phyloP scores from a whole-genome alignment of 148 eudicot species.

The Rhododendron henanense region DNA sequence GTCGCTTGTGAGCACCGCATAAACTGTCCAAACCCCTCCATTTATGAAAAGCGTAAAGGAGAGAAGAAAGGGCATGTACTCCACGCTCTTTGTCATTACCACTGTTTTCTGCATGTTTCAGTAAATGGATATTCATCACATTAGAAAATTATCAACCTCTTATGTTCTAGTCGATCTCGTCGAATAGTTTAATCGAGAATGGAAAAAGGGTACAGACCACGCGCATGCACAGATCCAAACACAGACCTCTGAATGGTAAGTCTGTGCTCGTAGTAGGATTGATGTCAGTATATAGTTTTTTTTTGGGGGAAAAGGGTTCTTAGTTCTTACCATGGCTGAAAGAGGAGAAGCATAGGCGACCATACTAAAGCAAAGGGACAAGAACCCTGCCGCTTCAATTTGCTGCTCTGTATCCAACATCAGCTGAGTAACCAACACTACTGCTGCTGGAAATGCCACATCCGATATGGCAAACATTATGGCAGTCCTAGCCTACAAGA shows the following conservation, averaged over 20 bases:
- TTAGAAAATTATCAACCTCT: neutral
- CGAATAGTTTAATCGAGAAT: neutral
- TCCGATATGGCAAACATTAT: neutral
- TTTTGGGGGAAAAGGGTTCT: neutral
- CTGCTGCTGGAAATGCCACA: neutral
- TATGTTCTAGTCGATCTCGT: neutral
- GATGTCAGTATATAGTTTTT: neutral
- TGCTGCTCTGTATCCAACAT: neutral
- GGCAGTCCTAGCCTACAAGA: neutral
- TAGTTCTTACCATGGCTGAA: neutral
- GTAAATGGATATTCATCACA: neutral
- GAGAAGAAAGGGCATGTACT: conserved; percentile 4
- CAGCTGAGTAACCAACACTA: neutral
- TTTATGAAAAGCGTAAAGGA: neutral
- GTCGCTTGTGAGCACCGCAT: neutral
- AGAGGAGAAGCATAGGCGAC: neutral
- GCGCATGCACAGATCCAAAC: neutral
- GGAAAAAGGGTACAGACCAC: neutral
- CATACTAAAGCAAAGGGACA: neutral
- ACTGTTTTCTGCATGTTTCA: neutral
- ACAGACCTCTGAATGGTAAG: neutral
- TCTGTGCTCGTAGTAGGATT: neutral
- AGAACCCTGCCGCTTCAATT: neutral
- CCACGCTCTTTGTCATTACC: neutral
- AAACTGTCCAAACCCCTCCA: neutral